Base-by-base conservation (phyloP, 768 basidiomycete genomes). In the Lactarius indigo region DNA sequence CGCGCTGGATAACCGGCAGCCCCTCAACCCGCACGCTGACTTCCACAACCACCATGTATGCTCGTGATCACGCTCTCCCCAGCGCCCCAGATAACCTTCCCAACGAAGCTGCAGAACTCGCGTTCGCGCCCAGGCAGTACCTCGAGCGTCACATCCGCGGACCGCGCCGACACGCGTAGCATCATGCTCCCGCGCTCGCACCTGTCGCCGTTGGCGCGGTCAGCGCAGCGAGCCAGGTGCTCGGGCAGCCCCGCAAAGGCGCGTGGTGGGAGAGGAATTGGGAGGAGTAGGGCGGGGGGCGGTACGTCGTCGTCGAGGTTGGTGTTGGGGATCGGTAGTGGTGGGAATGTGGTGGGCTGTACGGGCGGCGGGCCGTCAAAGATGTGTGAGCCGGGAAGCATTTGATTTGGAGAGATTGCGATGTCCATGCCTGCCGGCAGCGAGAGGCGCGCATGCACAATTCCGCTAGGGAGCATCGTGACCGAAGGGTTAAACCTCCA, bases 241-340 rank as follows among this genome's bases (percentile, higher is more conserved):
- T 83, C 0, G 90, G 90, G 17, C 82, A 77, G 57, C 94, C 87
- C 88, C 8, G 85, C 92, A 74, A 94, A 94, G 1, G 92, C 92
- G 23, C 79, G 79, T 33, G 83, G 81, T 3, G 91, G 92, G 5
- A 90, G 75, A 1, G 92, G 92, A 68, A 84, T 79, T 0, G 90
- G 86, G 2, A 87, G 79, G 1, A 85, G 82, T 18, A 72, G 79
- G 23, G 80, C 74, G 0, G 85, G 82, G 0, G 82, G 79, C 20
- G 77, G 47, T 5, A 23, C 73, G 56, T 75, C 76, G 1, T 71
- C 61, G 56, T 69, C 71, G 26, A 1, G 47, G n/a, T 55, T 41
- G 2, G 15, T 28, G 55, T 15, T 30, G 33, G 15, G 6, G 5
- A 18, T 3, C 2, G 12, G 56, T 31, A 56, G 56, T 10, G 20